A percentile compares a stretch with the other conserved stretches of the same genome.
phyloP scores from a whole-genome alignment of 345 rosid genomes.

The Pistacia integerrima region DNA sequence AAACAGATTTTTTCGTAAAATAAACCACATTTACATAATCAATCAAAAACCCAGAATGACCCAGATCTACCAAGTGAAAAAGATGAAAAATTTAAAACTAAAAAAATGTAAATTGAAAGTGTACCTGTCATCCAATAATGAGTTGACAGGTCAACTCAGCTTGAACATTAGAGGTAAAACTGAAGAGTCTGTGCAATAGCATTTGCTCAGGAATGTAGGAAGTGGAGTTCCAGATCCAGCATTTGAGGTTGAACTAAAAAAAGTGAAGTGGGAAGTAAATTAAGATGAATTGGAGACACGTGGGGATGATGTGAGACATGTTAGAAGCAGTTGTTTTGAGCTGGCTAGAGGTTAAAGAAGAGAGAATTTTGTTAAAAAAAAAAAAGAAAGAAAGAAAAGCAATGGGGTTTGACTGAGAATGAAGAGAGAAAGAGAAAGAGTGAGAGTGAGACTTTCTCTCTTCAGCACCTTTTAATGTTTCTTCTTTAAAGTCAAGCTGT shows the following conservation, averaged over 20 bases:
- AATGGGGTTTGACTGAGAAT: slow-evolving; percentile 5
- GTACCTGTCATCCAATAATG: slow-evolving; percentile 3
- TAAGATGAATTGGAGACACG: neutral
- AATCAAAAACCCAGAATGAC: neutral
- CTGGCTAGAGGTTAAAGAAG: slow-evolving; percentile 4
- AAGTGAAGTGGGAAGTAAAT: neutral
- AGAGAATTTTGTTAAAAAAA: slow-evolving; percentile 12
- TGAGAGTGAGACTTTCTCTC: neutral
- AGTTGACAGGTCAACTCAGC: neutral
- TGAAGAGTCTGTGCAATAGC: neutral
- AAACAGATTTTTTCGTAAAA: neutral
- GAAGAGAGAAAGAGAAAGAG: neutral
- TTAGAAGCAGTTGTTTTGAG: neutral
- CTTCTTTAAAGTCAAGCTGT: too few species aligned
- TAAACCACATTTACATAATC: neutral
- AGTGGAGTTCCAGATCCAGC: slow-evolving; percentile 14
- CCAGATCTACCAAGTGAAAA: slow-evolving; percentile 22
- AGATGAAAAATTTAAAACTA: neutral
- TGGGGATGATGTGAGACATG: neutral
- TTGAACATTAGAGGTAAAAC: neutral
- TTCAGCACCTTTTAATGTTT: too few species aligned
- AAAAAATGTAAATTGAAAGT: neutral
- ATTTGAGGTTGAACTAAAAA: slow-evolving; percentile 5
- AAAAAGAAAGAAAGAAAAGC: neutral
- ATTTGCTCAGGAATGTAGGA: neutral